Percentiles rank a stretch among this genome's conserved stretches.
phyloP scores from a whole-genome alignment of 345 rosid genomes.

The Heritiera littoralis region DNA sequence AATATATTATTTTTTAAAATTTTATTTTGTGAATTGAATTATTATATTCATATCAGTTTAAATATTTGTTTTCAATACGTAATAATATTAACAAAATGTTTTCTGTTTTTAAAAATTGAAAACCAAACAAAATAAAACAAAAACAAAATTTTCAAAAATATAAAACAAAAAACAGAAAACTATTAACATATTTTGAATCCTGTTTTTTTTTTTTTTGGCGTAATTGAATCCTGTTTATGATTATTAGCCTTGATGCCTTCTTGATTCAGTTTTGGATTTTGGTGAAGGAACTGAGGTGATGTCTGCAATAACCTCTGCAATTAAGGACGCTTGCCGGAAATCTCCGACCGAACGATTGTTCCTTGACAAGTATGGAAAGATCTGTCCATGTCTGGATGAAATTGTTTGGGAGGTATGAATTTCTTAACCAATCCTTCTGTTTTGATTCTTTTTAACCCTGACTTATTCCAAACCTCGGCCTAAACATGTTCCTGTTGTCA shows the following conservation, averaged over 20 bases:
- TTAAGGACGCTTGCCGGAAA: constrained; percentile 9
- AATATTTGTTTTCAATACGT: no score
- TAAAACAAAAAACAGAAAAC: no score
- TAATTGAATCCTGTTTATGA: neutral
- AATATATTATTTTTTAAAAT: no score
- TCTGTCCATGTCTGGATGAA: constrained; percentile 7
- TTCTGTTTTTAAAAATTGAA: no score
- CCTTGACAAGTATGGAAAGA: constrained; percentile 12
- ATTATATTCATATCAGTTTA: no score
- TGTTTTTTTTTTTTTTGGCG: no score
- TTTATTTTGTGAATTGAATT: no score
- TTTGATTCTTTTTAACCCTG: neutral
- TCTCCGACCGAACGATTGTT: constrained; percentile 4
- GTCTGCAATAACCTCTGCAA: constrained; percentile 6
- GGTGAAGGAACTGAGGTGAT: constrained; percentile 7
- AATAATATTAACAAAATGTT: no score
- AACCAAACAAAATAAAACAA: no score
- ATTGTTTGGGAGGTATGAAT: neutral
- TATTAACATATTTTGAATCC: no score
- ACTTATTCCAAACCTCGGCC: neutral
- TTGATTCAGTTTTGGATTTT: neutral
- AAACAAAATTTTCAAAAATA: no score
- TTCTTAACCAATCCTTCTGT: neutral
- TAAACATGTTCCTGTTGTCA: constrained; percentile 3
- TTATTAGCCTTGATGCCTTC: neutral